These are phyloP conservation scores for Sparassis latifolia DNA, from an alignment of 1,284 basidiomycete genomes.

Conservation along the genomic window DNA sequence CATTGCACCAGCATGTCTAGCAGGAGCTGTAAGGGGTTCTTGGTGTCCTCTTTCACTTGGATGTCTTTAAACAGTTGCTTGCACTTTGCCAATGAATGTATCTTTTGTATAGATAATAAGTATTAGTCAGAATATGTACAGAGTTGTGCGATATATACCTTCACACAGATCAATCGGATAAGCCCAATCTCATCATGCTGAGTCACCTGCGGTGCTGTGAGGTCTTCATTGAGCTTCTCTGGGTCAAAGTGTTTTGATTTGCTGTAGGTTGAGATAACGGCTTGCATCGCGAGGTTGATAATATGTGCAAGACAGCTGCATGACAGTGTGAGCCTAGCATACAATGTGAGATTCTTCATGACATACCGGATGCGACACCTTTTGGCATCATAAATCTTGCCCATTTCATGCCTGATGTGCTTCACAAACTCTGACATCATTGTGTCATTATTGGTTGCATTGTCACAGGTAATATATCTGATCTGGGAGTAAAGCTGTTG, in stretches of 20 bases:
- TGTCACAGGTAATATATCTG: slow-evolving; percentile 29
- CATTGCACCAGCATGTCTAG: slow-evolving; percentile 3
- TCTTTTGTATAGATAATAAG: not conserved
- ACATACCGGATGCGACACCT: too few relatives aligned
- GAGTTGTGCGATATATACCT: not conserved
- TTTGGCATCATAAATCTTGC: too few relatives aligned
- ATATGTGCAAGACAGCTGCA: slow-evolving; percentile 10
- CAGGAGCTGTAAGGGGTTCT: slow-evolving; percentile 1
- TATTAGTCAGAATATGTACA: not conserved
- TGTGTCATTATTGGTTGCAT: slow-evolving; percentile 28
- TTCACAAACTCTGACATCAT: slow-evolving; percentile 24
- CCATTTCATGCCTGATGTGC: not conserved
- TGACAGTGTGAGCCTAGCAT: not conserved
- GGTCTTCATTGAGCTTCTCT: slow-evolving; percentile 1
- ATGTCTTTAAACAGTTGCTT: slow-evolving; percentile 5
- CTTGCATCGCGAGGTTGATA: slow-evolving; percentile 9
- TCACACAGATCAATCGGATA: slow-evolving; percentile 2
- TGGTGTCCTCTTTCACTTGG: not conserved
- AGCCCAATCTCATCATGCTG: slow-evolving; percentile 4
- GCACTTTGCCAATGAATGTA: slow-evolving; percentile 4
- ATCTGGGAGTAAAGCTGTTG: slow-evolving; percentile 14
- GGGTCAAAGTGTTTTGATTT: slow-evolving; percentile 7
- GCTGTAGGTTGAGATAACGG: slow-evolving; percentile 3
- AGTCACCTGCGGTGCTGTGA: not conserved
- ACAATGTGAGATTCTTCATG: not conserved